Conservation (phyloP, 2,329 filamentous ascomycete genomes). For the Penicillium sp. region DNA sequence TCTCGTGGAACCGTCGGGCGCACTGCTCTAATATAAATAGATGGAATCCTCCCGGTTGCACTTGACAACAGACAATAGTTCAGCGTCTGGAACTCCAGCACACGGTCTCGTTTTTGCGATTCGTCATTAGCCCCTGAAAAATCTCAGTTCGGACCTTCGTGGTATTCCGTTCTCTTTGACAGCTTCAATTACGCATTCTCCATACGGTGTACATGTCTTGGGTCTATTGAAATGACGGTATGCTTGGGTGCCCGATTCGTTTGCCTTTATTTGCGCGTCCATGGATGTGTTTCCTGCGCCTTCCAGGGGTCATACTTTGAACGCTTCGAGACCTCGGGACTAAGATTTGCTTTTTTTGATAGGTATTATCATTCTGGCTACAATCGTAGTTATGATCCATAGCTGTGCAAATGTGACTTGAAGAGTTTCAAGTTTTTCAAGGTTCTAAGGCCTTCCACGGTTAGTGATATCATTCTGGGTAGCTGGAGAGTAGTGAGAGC, state of each 20-base stretch:
- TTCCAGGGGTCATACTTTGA: constrained; percentile 2
- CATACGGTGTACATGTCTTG: background rate
- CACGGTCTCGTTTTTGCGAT: constrained; percentile 8
- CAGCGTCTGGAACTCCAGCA: background rate
- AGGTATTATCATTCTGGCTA: background rate
- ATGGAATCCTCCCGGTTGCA: constrained; percentile 8
- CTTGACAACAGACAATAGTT: constrained; percentile 11
- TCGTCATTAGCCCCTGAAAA: constrained; percentile 12
- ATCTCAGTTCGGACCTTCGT: constrained; percentile 4
- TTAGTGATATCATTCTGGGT: no score
- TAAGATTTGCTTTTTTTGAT: background rate
- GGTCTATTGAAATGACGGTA: background rate
- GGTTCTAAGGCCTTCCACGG: no score
- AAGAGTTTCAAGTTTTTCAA: no score
- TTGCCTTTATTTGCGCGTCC: background rate
- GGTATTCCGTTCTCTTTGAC: constrained; percentile 1
- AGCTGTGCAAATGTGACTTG: no score
- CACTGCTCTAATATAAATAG: constrained; percentile 5
- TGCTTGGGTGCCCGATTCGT: background rate
- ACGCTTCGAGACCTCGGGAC: background rate
- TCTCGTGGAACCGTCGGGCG: constrained; percentile 4
- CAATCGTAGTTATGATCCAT: background rate
- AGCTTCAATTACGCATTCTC: constrained; percentile 4
- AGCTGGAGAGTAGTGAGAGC: no score
- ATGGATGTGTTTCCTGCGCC: background rate